These are phyloP conservation scores for Glycine soja DNA, from an alignment of 306 rosid genomes.

Conservation along the genomic window DNA sequence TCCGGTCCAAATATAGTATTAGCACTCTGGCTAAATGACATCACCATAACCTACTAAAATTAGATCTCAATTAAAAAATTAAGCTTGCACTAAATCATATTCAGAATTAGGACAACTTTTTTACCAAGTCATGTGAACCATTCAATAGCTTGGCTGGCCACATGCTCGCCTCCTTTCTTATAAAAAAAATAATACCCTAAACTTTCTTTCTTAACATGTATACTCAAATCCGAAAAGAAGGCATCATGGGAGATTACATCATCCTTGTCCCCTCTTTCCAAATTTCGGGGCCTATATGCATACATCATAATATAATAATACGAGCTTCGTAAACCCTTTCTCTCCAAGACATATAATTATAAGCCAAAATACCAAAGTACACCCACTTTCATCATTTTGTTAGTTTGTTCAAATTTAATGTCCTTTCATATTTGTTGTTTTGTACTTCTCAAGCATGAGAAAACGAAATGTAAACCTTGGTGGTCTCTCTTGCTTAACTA, in stretches of 20 bases:
- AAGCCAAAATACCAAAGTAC: slow-evolving; percentile 45
- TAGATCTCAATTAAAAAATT: slow-evolving; percentile 41
- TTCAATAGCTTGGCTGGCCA: slow-evolving; percentile 61
- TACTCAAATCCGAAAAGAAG: slow-evolving; percentile 41
- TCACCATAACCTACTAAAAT: slow-evolving; percentile 45
- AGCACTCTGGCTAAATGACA: slow-evolving; percentile 44
- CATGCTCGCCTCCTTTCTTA: slow-evolving; percentile 52
- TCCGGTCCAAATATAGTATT: background rate
- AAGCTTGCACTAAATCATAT: slow-evolving; percentile 32
- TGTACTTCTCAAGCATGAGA: slow-evolving; percentile 4
- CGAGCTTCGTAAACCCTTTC: slow-evolving; percentile 5
- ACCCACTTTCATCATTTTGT: slow-evolving; percentile 35
- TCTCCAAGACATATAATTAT: slow-evolving; percentile 24
- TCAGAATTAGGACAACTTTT: slow-evolving; percentile 45
- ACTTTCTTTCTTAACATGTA: slow-evolving; percentile 42
- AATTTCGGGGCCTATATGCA: slow-evolving; percentile 41
- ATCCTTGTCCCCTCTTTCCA: slow-evolving; percentile 52
- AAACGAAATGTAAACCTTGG: slow-evolving; percentile 29
- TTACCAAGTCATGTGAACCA: slow-evolving; percentile 59
- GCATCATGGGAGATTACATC: slow-evolving; percentile 56
- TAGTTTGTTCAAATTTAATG: slow-evolving; percentile 15
- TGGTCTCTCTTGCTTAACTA: slow-evolving; percentile 23
- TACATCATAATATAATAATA: background rate
- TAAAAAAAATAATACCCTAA: slow-evolving; percentile 32
- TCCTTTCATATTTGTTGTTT: slow-evolving; percentile 20